Evolutionary conservation across 345 rosid genomes (phyloP), one percentile per base, ranked within the genome.

Genomic region (Theobroma cacao): DNA sequence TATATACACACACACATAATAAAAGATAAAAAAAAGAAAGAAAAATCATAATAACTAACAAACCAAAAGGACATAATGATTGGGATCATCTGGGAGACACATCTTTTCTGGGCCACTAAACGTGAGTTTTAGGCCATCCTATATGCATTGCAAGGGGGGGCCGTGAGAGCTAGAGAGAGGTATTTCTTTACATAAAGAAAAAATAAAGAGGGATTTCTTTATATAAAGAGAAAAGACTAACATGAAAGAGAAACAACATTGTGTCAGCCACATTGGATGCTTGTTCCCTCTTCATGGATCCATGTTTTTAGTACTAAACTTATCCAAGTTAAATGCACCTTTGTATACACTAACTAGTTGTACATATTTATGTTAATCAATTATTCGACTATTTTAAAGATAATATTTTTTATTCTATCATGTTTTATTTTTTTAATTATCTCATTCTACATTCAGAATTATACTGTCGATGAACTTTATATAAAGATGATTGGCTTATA

Each of bases 31-130:
- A n/a, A 20, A 18, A 15, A 30, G 33, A 31, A 5, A 48, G 22
- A 7, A 11, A 34, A 53, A 72, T 33, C 18, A 34, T 53, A 50
- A 72, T 34, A 62, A 65, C 78, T 31, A 70, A 14, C 78, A 72
- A 82, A 34, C 70, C 76, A 30, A 72, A 71, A 61, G 67, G 69
- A 64, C 77, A 77, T 40, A 78, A 82, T 85, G 71, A 85, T 78
- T 50, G 43, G 65, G 3, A 78, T 43, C 61, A 75, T 34, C 63
- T 41, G 70, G 80, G 76, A 36, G 82, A 75, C 74, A 77, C 59
- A 77, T 7, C 50, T 72, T 78, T 56, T 60, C 72, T 78, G 80
- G 80, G 72, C 83, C 74, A 77, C 67, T 43, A 50, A 67, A 59
- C 75, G 38, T 36, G 41, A 74, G 76, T 70, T 79, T 73, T 73